phyloP scores from a whole-genome alignment of 495 filamentous ascomycete genomes.

The Aspergillus homomorphus region DNA sequence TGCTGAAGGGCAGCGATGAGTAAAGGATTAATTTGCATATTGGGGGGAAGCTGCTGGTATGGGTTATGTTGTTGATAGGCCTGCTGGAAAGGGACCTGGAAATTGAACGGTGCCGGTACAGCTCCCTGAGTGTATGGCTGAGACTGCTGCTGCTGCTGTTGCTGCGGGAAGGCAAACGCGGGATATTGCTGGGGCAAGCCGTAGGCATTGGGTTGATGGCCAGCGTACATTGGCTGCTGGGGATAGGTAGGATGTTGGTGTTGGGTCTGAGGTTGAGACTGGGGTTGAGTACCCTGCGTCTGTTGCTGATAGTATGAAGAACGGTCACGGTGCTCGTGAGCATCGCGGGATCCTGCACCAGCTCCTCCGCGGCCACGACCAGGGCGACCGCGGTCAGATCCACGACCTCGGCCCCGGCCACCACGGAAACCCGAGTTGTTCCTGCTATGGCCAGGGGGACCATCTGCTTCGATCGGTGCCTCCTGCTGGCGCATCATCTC shows the following conservation, averaged over 20 bases:
- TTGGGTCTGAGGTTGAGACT: conserved; percentile 25
- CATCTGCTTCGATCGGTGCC: conserved; percentile 46
- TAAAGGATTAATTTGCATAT: conserved; percentile 63
- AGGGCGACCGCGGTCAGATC: conserved; percentile 46
- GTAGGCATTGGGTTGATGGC: conserved; percentile 26
- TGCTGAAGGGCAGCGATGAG: conserved; percentile 54
- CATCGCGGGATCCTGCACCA: conserved; percentile 42
- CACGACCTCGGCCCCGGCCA: conserved; percentile 40
- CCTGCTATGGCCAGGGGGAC: conserved; percentile 14
- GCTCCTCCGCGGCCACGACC: conserved; percentile 49
- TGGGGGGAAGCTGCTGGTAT: conserved; percentile 41
- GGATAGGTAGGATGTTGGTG: conserved; percentile 16
- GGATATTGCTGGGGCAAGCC: conserved; percentile 32
- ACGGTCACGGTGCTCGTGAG: conserved; percentile 39
- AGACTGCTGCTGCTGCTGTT: conserved; percentile 34
- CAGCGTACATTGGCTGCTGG: conserved; percentile 19
- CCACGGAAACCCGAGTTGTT: conserved; percentile 34
- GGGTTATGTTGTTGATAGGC: conserved; percentile 35
- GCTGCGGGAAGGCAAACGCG: conserved; percentile 26
- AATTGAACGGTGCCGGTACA: conserved; percentile 33
- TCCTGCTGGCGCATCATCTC: conserved; percentile 49
- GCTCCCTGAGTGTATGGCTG: conserved; percentile 32
- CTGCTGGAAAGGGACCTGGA: conserved; percentile 41
- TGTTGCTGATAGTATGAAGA: conserved; percentile 34
- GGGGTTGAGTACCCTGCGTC: conserved; percentile 23